A percentile compares a stretch with the other conserved stretches of the same genome.
phyloP scores from a whole-genome alignment of 2,329 filamentous ascomycete genomes.

The Cephalotrichum gorgonifer region DNA sequence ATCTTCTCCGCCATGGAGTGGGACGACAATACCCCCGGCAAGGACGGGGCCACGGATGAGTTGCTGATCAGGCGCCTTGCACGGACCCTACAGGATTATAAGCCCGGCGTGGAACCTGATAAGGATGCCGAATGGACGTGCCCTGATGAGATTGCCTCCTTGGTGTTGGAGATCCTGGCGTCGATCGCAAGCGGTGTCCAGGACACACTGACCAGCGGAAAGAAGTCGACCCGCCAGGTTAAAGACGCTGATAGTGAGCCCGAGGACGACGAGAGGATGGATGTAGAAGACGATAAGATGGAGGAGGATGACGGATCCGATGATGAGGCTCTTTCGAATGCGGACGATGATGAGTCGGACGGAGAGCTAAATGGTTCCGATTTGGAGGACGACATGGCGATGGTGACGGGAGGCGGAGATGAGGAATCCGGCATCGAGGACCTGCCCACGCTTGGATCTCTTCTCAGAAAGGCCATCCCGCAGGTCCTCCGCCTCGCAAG shows the following conservation, averaged over 20 bases:
- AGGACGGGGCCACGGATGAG: constrained; percentile 38
- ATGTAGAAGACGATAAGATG: constrained; percentile 22
- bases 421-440: constrained; percentile 37
- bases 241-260: constrained; percentile 28
- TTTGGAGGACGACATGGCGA: constrained; percentile 54
- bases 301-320: constrained; percentile 23
- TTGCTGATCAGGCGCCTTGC: constrained; percentile 35
- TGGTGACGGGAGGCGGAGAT: constrained; percentile 43
- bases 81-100: constrained; percentile 22
- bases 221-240: constrained; percentile 19
- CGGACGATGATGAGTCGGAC: constrained; percentile 27
- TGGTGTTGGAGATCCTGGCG: constrained; percentile 52
- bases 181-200: constrained; percentile 53
- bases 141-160: constrained; percentile 35
- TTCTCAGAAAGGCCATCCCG: constrained; percentile 34
- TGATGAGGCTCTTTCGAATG: constrained; percentile 27
- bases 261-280: constrained; percentile 19
- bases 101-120: not conserved
- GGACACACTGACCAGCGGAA: constrained; percentile 31
- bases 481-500: constrained; percentile 37
- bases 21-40: constrained; percentile 38
- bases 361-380: constrained; percentile 48
- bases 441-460: constrained; percentile 40
- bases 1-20: constrained; percentile 44
- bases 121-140: constrained; percentile 20